phyloP scores from a whole-genome alignment of 768 basidiomycete genomes.

The Lentinula detonsa region DNA sequence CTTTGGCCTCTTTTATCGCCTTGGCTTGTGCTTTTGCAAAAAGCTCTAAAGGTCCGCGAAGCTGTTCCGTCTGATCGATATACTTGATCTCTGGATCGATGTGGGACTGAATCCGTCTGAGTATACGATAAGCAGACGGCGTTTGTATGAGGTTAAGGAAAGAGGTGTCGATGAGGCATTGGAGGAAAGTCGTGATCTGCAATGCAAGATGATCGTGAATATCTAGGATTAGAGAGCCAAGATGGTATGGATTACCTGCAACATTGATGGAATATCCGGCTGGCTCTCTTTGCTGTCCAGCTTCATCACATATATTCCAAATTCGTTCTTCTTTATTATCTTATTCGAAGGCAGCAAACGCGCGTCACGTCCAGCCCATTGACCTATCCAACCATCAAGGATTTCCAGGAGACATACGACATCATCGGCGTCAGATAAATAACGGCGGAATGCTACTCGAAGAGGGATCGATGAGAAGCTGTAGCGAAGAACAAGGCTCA shows the following conservation, averaged over 20 bases:
- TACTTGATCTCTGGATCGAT: constrained; percentile 51
- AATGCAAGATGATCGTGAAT: constrained; percentile 21
- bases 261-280: constrained; percentile 2
- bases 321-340: constrained; percentile 30
- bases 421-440: constrained; percentile 44
- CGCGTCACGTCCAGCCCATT: constrained; percentile 27
- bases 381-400: constrained; percentile 43
- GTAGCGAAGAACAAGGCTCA: constrained; percentile 25
- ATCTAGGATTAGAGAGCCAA: background rate
- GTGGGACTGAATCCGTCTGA: constrained; percentile 42
- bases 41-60: constrained; percentile 58
- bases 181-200: constrained; percentile 54
- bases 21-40: constrained; percentile 54
- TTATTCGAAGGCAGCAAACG: constrained; percentile 33
- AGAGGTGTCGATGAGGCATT: constrained; percentile 64
- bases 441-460: constrained; percentile 44
- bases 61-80: constrained; percentile 42
- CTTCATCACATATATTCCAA: constrained; percentile 29
- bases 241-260: background rate
- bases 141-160: constrained; percentile 66
- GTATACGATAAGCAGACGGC: constrained; percentile 46
- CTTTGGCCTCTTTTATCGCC: constrained; percentile 30
- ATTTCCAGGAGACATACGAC: constrained; percentile 38
- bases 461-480: constrained; percentile 31
- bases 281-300: constrained; percentile 7